These are phyloP conservation scores for Beauveria bassiana DNA, from an alignment of 2,329 filamentous ascomycete genomes.

Conservation along the genomic window DNA sequence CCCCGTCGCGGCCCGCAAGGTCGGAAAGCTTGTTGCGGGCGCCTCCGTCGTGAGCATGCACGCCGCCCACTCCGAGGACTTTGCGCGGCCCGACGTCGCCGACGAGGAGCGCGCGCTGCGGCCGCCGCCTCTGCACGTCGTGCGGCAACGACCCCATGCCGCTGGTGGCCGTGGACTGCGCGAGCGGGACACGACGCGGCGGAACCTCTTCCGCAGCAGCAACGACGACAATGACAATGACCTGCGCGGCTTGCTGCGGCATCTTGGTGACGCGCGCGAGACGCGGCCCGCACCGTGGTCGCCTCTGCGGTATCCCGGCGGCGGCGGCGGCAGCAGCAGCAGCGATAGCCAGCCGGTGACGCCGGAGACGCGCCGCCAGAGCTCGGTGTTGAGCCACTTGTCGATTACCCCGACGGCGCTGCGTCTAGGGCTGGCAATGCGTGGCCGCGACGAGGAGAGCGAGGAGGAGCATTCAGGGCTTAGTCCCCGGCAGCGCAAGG, in stretches of 20 bases:
- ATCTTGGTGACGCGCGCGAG: background rate
- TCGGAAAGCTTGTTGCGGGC: background rate
- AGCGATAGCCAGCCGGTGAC: background rate
- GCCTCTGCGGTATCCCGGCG: background rate
- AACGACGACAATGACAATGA: background rate
- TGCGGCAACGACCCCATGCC: background rate
- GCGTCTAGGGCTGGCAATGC: background rate
- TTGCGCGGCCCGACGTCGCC: conserved; percentile 3
- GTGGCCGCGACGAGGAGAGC: background rate
- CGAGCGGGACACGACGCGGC: conserved; percentile 2
- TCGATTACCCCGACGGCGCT: background rate
- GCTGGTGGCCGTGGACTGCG: background rate
- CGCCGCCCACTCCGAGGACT: conserved; percentile 2
- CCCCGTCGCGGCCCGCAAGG: background rate
- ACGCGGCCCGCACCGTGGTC: background rate
- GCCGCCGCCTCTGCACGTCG: background rate
- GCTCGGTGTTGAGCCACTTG: background rate
- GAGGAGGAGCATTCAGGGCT: background rate
- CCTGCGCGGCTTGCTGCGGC: background rate
- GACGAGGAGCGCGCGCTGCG: conserved; percentile 5
- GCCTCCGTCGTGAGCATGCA: conserved; percentile 1
- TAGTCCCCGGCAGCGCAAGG: background rate
- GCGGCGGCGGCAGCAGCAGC: background rate
- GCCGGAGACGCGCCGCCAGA: background rate
- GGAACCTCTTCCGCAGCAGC: conserved; percentile 3